Percentiles rank a stretch among this genome's conserved stretches.
Conservation (phyloP, 2,329 filamentous ascomycete genomes). For the Amylocarpus encephaloides region DNA sequence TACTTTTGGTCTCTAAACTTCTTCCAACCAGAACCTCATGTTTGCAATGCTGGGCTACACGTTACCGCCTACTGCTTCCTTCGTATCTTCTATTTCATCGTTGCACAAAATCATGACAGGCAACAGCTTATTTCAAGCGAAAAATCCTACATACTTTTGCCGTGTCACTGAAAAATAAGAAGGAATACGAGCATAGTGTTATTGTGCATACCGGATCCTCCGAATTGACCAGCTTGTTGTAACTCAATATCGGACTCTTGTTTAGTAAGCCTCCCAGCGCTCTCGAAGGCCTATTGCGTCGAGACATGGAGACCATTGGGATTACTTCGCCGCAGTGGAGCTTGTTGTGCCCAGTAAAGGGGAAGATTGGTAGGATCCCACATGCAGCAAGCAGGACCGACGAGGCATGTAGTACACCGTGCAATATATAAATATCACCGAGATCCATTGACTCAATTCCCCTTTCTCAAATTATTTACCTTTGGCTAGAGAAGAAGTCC, state of each 20-base stretch:
- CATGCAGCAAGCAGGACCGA: not conserved
- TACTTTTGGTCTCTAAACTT: too few relatives aligned
- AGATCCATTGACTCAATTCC: not conserved
- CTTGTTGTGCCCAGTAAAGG: not conserved
- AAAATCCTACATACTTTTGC: not conserved
- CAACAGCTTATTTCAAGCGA: not conserved
- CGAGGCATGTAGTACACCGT: not conserved
- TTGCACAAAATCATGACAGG: not conserved
- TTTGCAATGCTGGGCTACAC: too few relatives aligned
- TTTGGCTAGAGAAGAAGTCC: not conserved
- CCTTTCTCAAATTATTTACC: not conserved
- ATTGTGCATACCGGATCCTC: not conserved
- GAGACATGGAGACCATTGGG: not conserved
- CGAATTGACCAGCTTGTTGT: not conserved
- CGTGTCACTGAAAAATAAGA: not conserved
- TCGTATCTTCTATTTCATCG: too few relatives aligned
- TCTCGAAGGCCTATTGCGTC: not conserved
- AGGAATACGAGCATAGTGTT: not conserved
- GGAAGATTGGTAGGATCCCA: not conserved
- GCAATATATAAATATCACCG: not conserved
- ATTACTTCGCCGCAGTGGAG: not conserved
- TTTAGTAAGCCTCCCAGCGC: too few relatives aligned
- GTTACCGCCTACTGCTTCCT: too few relatives aligned
- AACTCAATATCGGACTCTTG: not conserved
- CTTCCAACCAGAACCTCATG: too few relatives aligned